phyloP scores from a whole-genome alignment of 768 basidiomycete genomes.

The button mushroom (Agaricus bisporus) region DNA sequence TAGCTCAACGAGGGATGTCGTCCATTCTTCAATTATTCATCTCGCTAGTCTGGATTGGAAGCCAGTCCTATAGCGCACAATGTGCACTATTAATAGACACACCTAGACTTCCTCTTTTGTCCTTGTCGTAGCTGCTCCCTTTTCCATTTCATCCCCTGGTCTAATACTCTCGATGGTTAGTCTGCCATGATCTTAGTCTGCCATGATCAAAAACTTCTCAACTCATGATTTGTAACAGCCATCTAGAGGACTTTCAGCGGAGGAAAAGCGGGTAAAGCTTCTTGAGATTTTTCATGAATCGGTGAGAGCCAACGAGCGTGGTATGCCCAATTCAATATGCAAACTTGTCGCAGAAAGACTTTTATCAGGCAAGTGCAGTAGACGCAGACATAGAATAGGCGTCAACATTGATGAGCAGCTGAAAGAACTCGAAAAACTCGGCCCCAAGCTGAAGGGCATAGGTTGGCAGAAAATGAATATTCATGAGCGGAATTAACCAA shows the following conservation, averaged over 20 bases:
- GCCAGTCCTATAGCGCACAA: too few species aligned
- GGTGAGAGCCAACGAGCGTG: conserved; percentile 30
- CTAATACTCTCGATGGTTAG: background rate
- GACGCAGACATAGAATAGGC: too few species aligned
- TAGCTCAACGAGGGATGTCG: background rate
- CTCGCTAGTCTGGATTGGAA: too few species aligned
- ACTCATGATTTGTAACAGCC: conserved; percentile 34
- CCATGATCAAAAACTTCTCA: background rate
- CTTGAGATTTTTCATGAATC: conserved; percentile 93
- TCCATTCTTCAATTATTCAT: too few species aligned
- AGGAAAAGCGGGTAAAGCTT: conserved; percentile 86
- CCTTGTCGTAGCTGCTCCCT: background rate
- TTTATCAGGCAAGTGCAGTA: conserved; percentile 32
- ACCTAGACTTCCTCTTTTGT: background rate
- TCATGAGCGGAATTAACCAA: background rate
- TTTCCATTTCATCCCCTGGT: background rate
- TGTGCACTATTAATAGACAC: background rate
- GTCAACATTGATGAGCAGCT: conserved; percentile 38
- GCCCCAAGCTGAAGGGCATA: conserved; percentile 86
- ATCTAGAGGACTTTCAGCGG: conserved; percentile 78
- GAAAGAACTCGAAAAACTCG: conserved; percentile 90
- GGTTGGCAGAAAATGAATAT: conserved; percentile 35
- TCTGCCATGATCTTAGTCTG: background rate
- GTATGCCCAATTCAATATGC: background rate
- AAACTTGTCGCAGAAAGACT: conserved; percentile 59